Percentiles rank a stretch among this genome's conserved stretches.
Evolutionary conservation across 169 alveolate genomes (phyloP).

Genomic region (Babesia bovis): DNA sequence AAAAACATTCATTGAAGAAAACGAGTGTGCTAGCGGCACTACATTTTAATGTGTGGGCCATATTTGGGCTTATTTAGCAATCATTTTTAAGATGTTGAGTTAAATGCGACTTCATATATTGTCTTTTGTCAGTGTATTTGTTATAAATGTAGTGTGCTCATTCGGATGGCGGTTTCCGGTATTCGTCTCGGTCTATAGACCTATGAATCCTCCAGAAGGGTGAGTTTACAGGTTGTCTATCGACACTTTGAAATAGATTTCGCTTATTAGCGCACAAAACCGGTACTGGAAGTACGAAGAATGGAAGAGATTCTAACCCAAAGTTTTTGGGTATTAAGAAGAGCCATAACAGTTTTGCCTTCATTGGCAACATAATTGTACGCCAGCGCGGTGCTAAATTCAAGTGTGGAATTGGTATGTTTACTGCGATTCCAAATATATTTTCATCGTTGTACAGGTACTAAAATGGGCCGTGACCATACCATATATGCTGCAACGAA

Average conservation of each 20-base stretch:
- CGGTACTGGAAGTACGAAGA: constrained; percentile 86
- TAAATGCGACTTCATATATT: constrained; percentile 8
- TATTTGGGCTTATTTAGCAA: background rate
- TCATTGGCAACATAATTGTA: constrained; percentile 81
- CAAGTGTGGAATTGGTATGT: constrained; percentile 83
- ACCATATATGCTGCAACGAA: constrained; percentile 70
- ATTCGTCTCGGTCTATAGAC: background rate
- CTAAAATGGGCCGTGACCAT: constrained; percentile 73
- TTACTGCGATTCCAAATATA: background rate
- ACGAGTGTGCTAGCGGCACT: background rate
- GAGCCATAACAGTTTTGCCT: constrained; percentile 79
- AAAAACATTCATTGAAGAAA: background rate
- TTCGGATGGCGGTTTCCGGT: constrained; percentile 21
- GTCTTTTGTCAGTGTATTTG: background rate
- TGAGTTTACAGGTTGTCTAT: background rate
- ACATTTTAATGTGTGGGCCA: constrained; percentile 1
- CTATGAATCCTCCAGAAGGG: constrained; percentile 1
- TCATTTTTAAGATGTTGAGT: too few relatives aligned
- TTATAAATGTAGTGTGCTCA: background rate
- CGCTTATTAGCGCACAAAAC: constrained; percentile 76
- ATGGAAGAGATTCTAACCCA: constrained; percentile 85
- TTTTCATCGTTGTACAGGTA: constrained; percentile 22
- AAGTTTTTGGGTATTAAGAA: constrained; percentile 81
- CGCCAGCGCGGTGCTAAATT: constrained; percentile 86
- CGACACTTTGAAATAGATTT: background rate